Conservation (phyloP, 2,329 filamentous ascomycete genomes). For the Aspergillus udagawae region DNA sequence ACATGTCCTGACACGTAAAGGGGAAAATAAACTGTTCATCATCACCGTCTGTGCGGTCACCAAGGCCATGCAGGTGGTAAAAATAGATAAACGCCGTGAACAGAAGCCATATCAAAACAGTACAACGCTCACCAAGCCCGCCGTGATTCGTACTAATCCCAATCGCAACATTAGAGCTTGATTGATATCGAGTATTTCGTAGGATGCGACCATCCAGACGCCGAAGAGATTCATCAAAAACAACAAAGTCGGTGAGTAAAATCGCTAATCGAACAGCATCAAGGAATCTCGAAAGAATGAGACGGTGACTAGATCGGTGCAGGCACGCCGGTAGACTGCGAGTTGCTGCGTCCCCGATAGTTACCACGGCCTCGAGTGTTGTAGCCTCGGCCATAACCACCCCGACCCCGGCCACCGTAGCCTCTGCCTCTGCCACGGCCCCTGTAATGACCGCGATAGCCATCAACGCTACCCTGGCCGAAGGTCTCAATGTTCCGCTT, state of each 20-base stretch:
- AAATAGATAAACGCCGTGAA: slow-evolving; percentile 14
- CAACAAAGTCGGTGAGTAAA: slow-evolving; percentile 15
- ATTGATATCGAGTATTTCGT: slow-evolving; percentile 23
- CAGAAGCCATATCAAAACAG: slow-evolving; percentile 12
- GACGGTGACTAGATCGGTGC: slow-evolving; percentile 25
- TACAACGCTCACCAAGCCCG: slow-evolving; percentile 12
- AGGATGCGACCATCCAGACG: slow-evolving; percentile 22
- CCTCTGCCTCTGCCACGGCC: slow-evolving; percentile 54
- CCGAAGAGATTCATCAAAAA: slow-evolving; percentile 18
- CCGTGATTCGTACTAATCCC: slow-evolving; percentile 19
- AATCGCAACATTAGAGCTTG: slow-evolving; percentile 17
- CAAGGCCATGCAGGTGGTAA: slow-evolving; percentile 14
- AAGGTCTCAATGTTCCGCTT: slow-evolving; percentile 97
- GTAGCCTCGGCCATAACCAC: slow-evolving; percentile 45
- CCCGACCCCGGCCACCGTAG: slow-evolving; percentile 45
- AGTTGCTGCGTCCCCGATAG: slow-evolving; percentile 34
- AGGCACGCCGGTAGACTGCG: slow-evolving; percentile 38
- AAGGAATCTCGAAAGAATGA: slow-evolving; percentile 7
- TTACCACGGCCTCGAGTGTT: slow-evolving; percentile 36
- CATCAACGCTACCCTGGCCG: slow-evolving; percentile 91
- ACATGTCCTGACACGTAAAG: not conserved
- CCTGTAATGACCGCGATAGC: slow-evolving; percentile 75
- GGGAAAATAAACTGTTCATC: slow-evolving; percentile 9
- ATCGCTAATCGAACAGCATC: slow-evolving; percentile 16
- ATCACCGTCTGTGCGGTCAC: slow-evolving; percentile 12